Evolutionary conservation across 2,329 filamentous ascomycete species (phyloP), one percentile per base, ranked within the genome.

Genomic region (Trichophyton simii): DNA sequence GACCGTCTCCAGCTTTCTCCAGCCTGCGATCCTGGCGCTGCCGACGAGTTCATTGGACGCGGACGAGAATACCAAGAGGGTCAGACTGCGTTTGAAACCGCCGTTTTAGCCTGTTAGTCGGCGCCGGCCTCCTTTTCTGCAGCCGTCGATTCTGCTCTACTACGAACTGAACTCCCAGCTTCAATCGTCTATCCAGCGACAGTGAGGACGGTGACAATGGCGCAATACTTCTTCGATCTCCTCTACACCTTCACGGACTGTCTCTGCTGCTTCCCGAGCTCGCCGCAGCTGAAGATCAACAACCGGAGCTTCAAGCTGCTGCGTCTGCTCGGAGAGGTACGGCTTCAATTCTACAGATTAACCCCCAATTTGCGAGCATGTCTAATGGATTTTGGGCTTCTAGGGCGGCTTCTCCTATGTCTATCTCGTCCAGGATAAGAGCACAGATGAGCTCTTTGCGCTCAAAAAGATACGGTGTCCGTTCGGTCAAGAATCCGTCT

Each of bases 391-490:
- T 54, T 34, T 13, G 25, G 57, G 46, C 61, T 58, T 36, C 15
- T 48, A 62, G 87, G 94, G 94, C 72, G 94, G 94, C 70, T 99
- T 99, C 80, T 96, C 91, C 66, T 99, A 97, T 76, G 94, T 99
- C 68, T 99, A 99, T 77, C 88, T 99, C 63, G 94, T 99, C 63
- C 89, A 97, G 80, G 91, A 96, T 74, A 92, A 88, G 57, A 80
- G 84, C 60, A 87, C 85, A 59, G 88, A 89, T 63, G 85, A 92
- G 69, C 83, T 96, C 55, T 92, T 95, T 74, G 94, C 94, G 18
- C 85, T 97, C 64, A 99, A 99, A 77, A 99, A 99, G 82, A 99
- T 99, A 75, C 87, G 92, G 72, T 99, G 94, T 80, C 92, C 94
- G 3, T 97, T 99, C 71, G 94, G 94, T 67, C 88, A 94, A 75